phyloP scores from a whole-genome alignment of 2,329 filamentous ascomycete species.

The Teratosphaeria destructans region DNA sequence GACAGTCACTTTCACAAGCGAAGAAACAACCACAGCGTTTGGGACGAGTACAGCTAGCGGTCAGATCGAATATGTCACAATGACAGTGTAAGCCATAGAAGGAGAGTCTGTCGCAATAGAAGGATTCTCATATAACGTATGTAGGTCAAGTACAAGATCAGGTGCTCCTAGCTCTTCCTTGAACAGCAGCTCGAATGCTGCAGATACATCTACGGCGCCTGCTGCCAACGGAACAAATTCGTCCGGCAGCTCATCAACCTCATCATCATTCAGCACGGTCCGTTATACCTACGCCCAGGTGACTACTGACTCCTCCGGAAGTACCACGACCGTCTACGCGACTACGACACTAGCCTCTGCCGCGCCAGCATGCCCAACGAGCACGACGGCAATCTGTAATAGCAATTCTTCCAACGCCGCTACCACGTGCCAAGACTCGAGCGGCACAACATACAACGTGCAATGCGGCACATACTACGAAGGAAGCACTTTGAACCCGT shows the following conservation, averaged over 20 bases:
- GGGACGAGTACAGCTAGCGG: background rate
- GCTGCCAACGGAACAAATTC: background rate
- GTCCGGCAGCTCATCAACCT: background rate
- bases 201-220: background rate
- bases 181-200: background rate
- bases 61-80: background rate
- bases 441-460: background rate
- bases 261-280: background rate
- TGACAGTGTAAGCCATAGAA: background rate
- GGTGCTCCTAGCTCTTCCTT: background rate
- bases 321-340: background rate
- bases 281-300: background rate
- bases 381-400: background rate
- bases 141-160: background rate
- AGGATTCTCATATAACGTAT: background rate
- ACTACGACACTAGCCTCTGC: background rate
- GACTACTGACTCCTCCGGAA: background rate
- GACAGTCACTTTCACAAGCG: background rate
- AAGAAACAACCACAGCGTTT: background rate
- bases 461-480: background rate
- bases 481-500: background rate
- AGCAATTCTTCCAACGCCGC: background rate
- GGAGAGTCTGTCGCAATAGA: background rate
- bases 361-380: background rate
- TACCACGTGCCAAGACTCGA: background rate